Conservation (phyloP, 2,329 filamentous ascomycete genomes). For the Arthrobotrys pseudoclavata region DNA sequence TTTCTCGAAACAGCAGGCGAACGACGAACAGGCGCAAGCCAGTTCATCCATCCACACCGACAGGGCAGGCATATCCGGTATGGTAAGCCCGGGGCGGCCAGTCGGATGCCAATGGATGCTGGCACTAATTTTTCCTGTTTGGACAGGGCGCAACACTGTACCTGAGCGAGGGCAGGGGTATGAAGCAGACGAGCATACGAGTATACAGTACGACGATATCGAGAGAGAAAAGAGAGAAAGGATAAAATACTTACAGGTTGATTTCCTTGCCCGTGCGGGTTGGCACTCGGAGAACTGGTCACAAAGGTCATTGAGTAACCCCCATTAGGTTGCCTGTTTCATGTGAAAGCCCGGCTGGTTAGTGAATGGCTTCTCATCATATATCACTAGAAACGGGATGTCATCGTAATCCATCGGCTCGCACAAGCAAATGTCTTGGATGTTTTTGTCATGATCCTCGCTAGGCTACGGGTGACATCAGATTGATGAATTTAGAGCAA, state of each 20-base stretch:
- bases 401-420: constrained; percentile 36
- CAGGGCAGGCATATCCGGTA: constrained; percentile 53
- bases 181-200: neutral
- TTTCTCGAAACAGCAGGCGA: constrained; percentile 55
- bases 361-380: constrained; percentile 39
- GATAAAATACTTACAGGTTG: constrained; percentile 70
- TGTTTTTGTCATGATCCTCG: constrained; percentile 41
- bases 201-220: neutral
- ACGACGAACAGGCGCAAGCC: constrained; percentile 46
- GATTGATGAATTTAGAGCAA: constrained; percentile 30
- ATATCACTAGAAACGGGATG: constrained; percentile 60
- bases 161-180: constrained; percentile 50
- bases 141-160: constrained; percentile 56
- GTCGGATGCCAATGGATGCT: constrained; percentile 50
- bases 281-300: constrained; percentile 76
- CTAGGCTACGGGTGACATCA: constrained; percentile 61
- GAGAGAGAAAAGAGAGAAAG: constrained; percentile 62
- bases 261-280: constrained; percentile 73
- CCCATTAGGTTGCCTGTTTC: constrained; percentile 62
- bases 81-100: constrained; percentile 54
- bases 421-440: constrained; percentile 57
- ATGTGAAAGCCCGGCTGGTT: constrained; percentile 56
- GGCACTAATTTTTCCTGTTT: constrained; percentile 25
- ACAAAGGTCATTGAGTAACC: constrained; percentile 66
- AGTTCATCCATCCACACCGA: constrained; percentile 42